Percentiles rank a stretch among this genome's conserved stretches.
phyloP scores from a whole-genome alignment of 2,329 filamentous ascomycete species.

The Oidium heveae region DNA sequence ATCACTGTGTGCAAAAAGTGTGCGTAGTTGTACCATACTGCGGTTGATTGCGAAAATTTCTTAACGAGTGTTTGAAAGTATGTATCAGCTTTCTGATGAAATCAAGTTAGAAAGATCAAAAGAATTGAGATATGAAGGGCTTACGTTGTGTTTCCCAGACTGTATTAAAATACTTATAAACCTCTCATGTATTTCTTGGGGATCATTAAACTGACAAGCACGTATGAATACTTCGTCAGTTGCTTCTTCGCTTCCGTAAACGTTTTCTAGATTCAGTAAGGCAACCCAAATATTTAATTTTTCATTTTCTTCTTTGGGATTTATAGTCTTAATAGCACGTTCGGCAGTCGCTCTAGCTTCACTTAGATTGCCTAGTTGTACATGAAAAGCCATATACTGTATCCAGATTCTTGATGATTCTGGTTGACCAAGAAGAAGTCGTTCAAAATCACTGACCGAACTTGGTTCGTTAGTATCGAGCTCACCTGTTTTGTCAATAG shows the following conservation, averaged over 20 bases:
- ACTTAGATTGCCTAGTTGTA: slow-evolving; percentile 68
- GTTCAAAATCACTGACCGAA: slow-evolving; percentile 77
- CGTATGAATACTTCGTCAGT: slow-evolving; percentile 73
- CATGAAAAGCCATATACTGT: slow-evolving; percentile 95
- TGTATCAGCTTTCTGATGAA: slow-evolving; percentile 51
- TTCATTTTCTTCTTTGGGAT: slow-evolving; percentile 71
- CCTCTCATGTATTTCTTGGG: slow-evolving; percentile 68
- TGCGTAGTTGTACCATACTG: slow-evolving; percentile 85
- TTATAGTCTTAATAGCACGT: slow-evolving; percentile 74
- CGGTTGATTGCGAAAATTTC: slow-evolving; percentile 57
- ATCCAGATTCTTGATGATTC: slow-evolving; percentile 91
- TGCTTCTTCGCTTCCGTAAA: slow-evolving; percentile 61
- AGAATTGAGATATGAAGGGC: slow-evolving; percentile 10
- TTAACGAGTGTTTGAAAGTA: slow-evolving; percentile 72
- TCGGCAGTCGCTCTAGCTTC: slow-evolving; percentile 78
- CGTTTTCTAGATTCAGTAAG: slow-evolving; percentile 78
- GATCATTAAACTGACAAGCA: slow-evolving; percentile 82
- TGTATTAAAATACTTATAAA: slow-evolving; percentile 89
- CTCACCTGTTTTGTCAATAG: slow-evolving; percentile 77
- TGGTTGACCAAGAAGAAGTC: slow-evolving; percentile 71
- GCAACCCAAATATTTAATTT: slow-evolving; percentile 93
- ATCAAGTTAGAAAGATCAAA: slow-evolving; percentile 6
- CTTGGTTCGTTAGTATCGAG: slow-evolving; percentile 74
- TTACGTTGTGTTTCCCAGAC: slow-evolving; percentile 60
- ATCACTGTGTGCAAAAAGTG: slow-evolving; percentile 65